These are phyloP conservation scores for Smittium mucronatum DNA, from an alignment of 371 early-diverging fungal species.

Conservation along the genomic window DNA sequence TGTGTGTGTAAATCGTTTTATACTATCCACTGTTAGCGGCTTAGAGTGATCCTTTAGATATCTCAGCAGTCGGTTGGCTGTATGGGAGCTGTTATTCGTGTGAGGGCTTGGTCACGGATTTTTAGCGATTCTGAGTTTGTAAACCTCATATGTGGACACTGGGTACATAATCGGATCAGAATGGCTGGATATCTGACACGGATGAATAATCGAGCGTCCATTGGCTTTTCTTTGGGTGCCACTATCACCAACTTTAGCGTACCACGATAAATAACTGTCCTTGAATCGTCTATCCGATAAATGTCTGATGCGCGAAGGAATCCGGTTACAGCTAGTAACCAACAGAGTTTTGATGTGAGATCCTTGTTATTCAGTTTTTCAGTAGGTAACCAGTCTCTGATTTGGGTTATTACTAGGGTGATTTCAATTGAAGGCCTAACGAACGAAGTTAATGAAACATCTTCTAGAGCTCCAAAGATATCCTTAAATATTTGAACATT, in stretches of 20 bases:
- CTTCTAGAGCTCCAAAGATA: background rate
- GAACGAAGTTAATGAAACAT: background rate
- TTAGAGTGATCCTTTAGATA: background rate
- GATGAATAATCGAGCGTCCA: background rate
- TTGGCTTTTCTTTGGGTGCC: background rate
- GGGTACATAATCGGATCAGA: conserved; percentile 1
- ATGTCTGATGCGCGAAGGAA: background rate
- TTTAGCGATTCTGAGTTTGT: no score
- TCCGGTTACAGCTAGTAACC: conserved; percentile 5
- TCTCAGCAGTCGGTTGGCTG: background rate
- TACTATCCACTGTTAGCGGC: background rate
- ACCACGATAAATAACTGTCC: background rate
- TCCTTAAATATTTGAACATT: background rate
- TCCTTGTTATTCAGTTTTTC: background rate
- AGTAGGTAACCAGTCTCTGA: background rate
- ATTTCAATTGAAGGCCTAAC: background rate
- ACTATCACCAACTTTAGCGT: background rate
- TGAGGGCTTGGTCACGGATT: no score
- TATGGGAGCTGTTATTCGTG: background rate
- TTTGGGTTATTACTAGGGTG: background rate
- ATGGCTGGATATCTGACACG: background rate
- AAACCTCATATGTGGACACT: background rate
- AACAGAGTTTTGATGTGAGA: background rate
- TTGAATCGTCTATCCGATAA: background rate
- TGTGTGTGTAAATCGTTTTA: background rate